A percentile compares a stretch with the other conserved stretches of the same genome.
Evolutionary conservation across 495 filamentous ascomycete genomes (phyloP).

Genomic region (Astrocystis sublimbata): DNA sequence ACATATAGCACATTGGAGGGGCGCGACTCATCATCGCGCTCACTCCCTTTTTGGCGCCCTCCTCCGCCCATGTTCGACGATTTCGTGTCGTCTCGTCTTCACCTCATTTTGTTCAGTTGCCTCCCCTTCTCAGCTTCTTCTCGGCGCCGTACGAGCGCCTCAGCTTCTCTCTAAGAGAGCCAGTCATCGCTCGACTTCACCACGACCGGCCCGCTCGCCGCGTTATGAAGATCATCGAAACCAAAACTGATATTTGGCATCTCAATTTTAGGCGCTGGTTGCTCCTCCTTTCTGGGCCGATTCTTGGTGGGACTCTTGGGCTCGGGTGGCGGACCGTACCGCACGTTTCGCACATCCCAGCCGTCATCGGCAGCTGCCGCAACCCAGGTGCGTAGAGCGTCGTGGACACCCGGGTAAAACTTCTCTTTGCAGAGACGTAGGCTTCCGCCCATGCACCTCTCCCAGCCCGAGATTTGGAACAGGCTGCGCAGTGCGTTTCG

Average conservation of each 20-base stretch:
- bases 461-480: constrained; percentile 82
- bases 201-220: constrained; percentile 19
- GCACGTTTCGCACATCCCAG: constrained; percentile 76
- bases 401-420: constrained; percentile 89
- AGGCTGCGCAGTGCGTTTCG: constrained; percentile 78
- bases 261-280: constrained; percentile 55
- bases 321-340: constrained; percentile 64
- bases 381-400: constrained; percentile 86
- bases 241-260: constrained; percentile 54
- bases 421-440: constrained; percentile 95
- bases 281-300: constrained; percentile 35
- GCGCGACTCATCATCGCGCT: background rate
- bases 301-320: constrained; percentile 53
- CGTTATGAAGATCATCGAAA: constrained; percentile 25
- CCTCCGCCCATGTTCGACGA: background rate
- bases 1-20: background rate
- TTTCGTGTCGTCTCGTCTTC: constrained; percentile 3
- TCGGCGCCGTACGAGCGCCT: constrained; percentile 13
- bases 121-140: background rate
- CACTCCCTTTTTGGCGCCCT: background rate
- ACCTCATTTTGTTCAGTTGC: background rate
- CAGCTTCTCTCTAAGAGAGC: constrained; percentile 36
- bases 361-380: constrained; percentile 81
- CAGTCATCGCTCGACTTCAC: constrained; percentile 34
- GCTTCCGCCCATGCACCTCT: constrained; percentile 81